Conservation (phyloP, 2,329 filamentous ascomycete genomes). For the Fusarium nygamai region DNA sequence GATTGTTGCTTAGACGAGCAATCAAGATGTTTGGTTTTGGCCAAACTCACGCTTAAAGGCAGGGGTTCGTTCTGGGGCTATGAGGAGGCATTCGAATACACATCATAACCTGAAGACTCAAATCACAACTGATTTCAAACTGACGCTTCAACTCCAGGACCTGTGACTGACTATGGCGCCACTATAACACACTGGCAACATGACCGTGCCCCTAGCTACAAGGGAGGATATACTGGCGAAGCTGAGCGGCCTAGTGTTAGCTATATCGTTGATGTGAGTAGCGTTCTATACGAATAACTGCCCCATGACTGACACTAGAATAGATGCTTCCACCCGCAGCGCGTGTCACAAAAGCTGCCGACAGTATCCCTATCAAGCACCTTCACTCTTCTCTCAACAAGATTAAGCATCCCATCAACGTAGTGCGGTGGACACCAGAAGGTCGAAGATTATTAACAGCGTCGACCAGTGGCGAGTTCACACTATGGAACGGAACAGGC, state of each 20-base stretch:
- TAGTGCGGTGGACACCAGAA: conserved; percentile 97
- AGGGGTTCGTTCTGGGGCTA: neutral
- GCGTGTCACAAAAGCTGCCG: conserved; percentile 76
- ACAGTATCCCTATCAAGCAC: conserved; percentile 93
- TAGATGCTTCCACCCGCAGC: conserved; percentile 90
- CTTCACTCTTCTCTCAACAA: conserved; percentile 99
- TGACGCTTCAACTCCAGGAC: conserved; percentile 63
- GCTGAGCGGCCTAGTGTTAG: conserved; percentile 85
- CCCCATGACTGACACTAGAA: conserved; percentile 22
- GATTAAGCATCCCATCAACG: conserved; percentile 95
- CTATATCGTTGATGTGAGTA: conserved; percentile 86
- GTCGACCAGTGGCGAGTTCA: conserved; percentile 97
- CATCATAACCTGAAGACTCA: conserved; percentile 7
- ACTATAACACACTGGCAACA: conserved; percentile 93
- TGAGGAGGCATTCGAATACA: neutral
- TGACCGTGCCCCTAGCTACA: conserved; percentile 75
- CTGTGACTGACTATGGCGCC: conserved; percentile 92
- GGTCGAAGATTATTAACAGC: conserved; percentile 90
- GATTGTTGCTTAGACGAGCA: neutral
- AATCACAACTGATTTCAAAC: conserved; percentile 24
- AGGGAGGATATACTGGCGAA: conserved; percentile 76
- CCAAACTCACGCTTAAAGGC: neutral
- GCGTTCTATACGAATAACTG: neutral
- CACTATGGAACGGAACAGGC: conserved; percentile 96
- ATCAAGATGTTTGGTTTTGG: neutral